phyloP scores from a whole-genome alignment of 257 asterid genomes.

The Solanum paucissectum region DNA sequence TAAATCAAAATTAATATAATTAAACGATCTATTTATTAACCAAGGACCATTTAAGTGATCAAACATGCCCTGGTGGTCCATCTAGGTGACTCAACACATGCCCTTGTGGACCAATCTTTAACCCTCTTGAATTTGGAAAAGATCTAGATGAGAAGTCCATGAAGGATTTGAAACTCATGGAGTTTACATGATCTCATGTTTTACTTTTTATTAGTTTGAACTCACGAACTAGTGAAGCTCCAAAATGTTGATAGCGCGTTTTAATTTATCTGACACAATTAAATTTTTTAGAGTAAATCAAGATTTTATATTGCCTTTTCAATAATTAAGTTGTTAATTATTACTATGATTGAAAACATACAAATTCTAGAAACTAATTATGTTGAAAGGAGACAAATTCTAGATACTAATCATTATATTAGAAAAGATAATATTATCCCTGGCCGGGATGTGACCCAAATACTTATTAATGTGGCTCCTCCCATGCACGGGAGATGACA shows the following conservation, averaged over 20 bases:
- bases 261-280: accelerated
- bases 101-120: not conserved
- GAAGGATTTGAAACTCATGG: not conserved
- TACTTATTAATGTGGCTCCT: not conserved
- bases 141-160: not conserved
- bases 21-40: not conserved
- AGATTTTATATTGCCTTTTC: no score
- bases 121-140: not conserved
- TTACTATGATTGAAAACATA: no score
- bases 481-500: not conserved
- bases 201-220: no score
- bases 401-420: not conserved
- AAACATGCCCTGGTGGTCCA: not conserved
- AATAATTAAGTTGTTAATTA: no score
- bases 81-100: not conserved
- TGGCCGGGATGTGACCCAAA: not conserved
- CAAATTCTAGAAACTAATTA: not conserved
- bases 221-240: not conserved
- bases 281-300: accelerated
- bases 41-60: not conserved
- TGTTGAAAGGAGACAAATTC: not conserved
- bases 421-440: no score
- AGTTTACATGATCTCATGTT: not conserved
- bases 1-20: not conserved
- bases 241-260: not conserved